These are phyloP conservation scores for Excoecaria agallocha DNA, from an alignment of 345 rosid species.

Conservation along the genomic window DNA sequence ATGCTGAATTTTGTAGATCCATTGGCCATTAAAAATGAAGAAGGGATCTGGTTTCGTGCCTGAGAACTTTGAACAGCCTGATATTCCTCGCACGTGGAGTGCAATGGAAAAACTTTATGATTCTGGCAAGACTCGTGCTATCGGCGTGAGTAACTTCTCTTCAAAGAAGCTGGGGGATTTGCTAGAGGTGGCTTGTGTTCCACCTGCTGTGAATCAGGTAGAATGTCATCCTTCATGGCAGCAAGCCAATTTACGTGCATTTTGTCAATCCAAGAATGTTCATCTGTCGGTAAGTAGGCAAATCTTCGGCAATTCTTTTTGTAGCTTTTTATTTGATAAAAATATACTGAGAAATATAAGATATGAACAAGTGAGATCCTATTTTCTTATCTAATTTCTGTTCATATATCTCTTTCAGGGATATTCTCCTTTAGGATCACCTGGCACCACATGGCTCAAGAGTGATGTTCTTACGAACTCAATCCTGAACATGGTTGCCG, in stretches of 20 bases:
- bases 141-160: slow-evolving; percentile 84
- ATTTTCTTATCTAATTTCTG: neutral
- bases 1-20: slow-evolving; percentile 48
- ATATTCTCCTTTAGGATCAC: slow-evolving; percentile 88
- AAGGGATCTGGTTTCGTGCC: slow-evolving; percentile 56
- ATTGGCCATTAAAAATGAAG: slow-evolving; percentile 76
- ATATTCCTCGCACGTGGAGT: slow-evolving; percentile 75
- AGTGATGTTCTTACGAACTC: slow-evolving; percentile 63
- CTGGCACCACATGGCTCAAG: slow-evolving; percentile 58
- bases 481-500: slow-evolving; percentile 43
- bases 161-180: slow-evolving; percentile 70
- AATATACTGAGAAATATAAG: neutral
- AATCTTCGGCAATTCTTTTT: neutral
- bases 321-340: neutral
- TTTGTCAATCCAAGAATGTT: slow-evolving; percentile 73
- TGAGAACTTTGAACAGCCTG: slow-evolving; percentile 51
- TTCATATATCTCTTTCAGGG: slow-evolving; percentile 42
- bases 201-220: slow-evolving; percentile 82
- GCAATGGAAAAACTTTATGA: slow-evolving; percentile 80
- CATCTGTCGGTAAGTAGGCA: slow-evolving; percentile 68
- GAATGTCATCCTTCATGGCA: slow-evolving; percentile 83
- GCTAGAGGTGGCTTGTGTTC: slow-evolving; percentile 61
- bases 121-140: slow-evolving; percentile 68
- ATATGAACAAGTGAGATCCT: neutral
- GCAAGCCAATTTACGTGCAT: slow-evolving; percentile 57